Conservation (phyloP, 73 alveolate genomes). For the Stentor coeruleus region DNA sequence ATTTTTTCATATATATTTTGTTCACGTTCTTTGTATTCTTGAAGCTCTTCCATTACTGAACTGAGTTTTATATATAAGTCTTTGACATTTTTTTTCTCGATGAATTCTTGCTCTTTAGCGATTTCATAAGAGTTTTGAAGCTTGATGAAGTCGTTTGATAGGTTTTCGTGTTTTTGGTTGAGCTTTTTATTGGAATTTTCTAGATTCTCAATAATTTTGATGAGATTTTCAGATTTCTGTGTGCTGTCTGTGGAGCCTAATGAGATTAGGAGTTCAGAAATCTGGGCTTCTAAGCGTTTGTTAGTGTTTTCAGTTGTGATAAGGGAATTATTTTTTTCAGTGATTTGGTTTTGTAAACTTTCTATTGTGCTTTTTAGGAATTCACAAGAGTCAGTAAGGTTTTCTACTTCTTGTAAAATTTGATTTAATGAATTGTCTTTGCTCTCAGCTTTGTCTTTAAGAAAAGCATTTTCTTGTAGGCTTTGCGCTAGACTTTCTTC, state of each 20-base stretch:
- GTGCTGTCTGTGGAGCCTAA: too few relatives aligned
- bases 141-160: not conserved
- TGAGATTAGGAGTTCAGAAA: too few relatives aligned
- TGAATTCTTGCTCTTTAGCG: not conserved
- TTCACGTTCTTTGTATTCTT: not conserved
- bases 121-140: not conserved
- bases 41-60: not conserved
- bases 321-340: not conserved
- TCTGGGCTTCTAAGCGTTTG: too few relatives aligned
- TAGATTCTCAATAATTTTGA: not conserved
- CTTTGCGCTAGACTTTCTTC: not conserved
- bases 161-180: not conserved
- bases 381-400: constrained; percentile 1
- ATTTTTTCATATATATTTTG: not conserved
- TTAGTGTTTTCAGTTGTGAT: too few relatives aligned
- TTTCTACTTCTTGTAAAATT: not conserved
- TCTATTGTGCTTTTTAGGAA: not conserved
- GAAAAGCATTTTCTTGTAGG: not conserved
- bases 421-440: not conserved
- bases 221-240: not conserved
- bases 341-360: not conserved
- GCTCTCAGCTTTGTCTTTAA: not conserved
- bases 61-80: not conserved
- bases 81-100: not conserved
- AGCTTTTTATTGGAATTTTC: not conserved